These are phyloP conservation scores for Colletotrichum godetiae DNA, from an alignment of 2,329 filamentous ascomycete genomes.

Conservation along the genomic window DNA sequence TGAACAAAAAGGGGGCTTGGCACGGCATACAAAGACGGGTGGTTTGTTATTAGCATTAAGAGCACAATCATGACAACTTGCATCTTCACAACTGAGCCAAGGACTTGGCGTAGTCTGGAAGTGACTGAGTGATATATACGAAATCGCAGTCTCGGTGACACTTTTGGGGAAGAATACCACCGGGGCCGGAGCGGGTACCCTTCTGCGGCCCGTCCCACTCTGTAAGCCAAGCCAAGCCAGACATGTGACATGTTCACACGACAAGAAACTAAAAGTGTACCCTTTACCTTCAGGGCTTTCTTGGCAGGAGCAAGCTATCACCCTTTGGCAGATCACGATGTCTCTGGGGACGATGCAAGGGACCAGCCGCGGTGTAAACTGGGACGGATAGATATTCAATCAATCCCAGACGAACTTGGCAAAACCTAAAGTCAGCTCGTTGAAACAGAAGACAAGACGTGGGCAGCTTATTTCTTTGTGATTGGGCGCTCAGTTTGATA, in stretches of 20 bases:
- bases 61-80: background rate
- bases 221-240: background rate
- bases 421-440: background rate
- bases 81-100: background rate
- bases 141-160: background rate
- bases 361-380: background rate
- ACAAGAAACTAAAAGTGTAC: background rate
- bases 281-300: background rate
- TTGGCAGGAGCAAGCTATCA: background rate
- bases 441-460: background rate
- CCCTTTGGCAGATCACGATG: background rate
- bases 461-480: background rate
- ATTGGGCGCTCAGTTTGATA: too few species aligned
- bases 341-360: background rate
- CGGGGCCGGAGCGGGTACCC: background rate
- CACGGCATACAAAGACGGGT: constrained; percentile 2
- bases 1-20: constrained; percentile 1
- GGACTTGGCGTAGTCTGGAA: background rate
- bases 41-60: background rate
- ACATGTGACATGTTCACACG: background rate
- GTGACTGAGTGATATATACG: background rate
- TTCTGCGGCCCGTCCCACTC: background rate
- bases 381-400: background rate
- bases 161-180: background rate
- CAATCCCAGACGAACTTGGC: background rate